Base-by-base conservation (phyloP, 2,329 filamentous ascomycete species). In the Clarireedia monteithiana region DNA sequence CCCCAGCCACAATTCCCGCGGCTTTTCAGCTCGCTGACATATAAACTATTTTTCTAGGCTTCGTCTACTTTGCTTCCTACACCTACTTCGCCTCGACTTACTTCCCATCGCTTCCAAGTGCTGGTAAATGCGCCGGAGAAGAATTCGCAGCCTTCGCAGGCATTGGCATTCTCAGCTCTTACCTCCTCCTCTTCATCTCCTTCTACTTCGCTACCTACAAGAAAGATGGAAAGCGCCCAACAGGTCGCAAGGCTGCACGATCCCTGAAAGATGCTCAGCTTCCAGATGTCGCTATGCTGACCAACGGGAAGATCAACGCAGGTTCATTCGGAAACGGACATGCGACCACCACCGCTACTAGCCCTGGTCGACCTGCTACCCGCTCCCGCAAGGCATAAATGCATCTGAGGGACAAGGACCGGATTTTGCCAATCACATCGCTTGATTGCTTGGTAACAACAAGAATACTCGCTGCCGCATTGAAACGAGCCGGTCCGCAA, bases 61-160 rank as follows among this genome's bases (percentile, higher is more conserved):
- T 97, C 73, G 89, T 97, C 73, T 97, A 97, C 84, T 97, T 96
- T 70, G 92, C 91, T 52, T 95, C 92, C n/a, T 97, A 92, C 82
- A 96, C 91, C 66, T 97, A 97, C 81, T 96, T 96, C 80, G 85
- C 88, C 65, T 91, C 86, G 66, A 88, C 86, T 66, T 96, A 96
- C 83, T 96, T 87, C 78, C 81, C 79, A 47, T 86, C 82, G 79
- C 77, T 95, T 71, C 92, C 92, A 63, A 96, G 89, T 71, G 75
- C 79, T 61, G 92, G 92, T 72, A 78, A 85, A 66, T 99, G 92
- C 72, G 90, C 92, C 42, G 92, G 92, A 68, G 92, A 97, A 78
- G 94, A 97, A 74, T 97, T 96, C 68, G 92, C 92, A 49, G 92
- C 92, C 46, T 89, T 96, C 69, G 81, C 91, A 58, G 92, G 92